Conservation (phyloP, 2,329 filamentous ascomycete genomes). For the Pseudogymnoascus sp. region DNA sequence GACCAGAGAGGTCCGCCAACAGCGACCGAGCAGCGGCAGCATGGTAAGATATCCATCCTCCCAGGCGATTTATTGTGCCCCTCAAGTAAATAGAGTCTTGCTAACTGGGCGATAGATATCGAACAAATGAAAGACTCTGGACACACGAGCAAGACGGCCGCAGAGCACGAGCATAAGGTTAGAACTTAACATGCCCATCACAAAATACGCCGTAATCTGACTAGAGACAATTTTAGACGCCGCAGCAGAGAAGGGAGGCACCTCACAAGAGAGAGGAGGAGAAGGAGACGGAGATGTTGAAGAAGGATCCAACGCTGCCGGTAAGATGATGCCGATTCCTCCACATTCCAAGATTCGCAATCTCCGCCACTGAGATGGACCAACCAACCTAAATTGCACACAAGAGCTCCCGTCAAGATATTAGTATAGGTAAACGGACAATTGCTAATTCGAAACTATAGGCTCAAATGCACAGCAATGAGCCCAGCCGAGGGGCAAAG, state of each 20-base stretch:
- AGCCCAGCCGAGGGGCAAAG: conserved; percentile 64
- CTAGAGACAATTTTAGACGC: conserved; percentile 13
- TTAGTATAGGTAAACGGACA: neutral
- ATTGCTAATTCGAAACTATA: conserved; percentile 14
- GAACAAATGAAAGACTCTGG: neutral
- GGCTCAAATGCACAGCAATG: conserved; percentile 62
- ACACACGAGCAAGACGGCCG: conserved; percentile 58
- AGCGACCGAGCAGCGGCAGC: conserved; percentile 38
- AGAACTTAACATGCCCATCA: conserved; percentile 6
- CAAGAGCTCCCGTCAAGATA: neutral
- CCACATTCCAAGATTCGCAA: conserved; percentile 20
- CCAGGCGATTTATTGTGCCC: conserved; percentile 62
- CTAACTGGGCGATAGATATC: conserved; percentile 35
- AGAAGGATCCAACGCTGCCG: conserved; percentile 49
- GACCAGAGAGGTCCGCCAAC: conserved; percentile 63
- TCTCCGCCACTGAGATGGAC: neutral
- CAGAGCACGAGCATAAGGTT: conserved; percentile 53
- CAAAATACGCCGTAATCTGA: neutral
- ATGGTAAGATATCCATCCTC: conserved; percentile 53
- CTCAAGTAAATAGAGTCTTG: conserved; percentile 49
- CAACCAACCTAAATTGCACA: neutral
- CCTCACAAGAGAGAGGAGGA: conserved; percentile 36
- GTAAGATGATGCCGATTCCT: conserved; percentile 32
- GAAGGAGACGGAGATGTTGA: conserved; percentile 20
- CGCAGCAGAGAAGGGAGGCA: conserved; percentile 29